Evolutionary conservation across 1,139 yeast species (phyloP).

Genomic region (Blastobotrys apis): DNA sequence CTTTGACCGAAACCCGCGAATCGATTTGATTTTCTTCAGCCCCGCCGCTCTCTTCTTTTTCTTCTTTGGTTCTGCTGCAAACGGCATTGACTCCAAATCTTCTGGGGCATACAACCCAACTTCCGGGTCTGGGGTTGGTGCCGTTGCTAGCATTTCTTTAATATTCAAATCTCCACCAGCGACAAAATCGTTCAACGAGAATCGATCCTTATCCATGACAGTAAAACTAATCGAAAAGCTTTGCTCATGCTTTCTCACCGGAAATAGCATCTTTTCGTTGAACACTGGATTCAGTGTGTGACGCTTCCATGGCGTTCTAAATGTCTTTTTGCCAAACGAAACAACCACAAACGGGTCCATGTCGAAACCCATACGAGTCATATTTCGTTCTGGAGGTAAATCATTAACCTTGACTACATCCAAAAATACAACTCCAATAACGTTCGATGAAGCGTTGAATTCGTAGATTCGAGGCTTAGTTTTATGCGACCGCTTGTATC

Average conservation of each 20-base stretch:
- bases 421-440: slow-evolving; percentile 68
- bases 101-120: slow-evolving; percentile 32
- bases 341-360: slow-evolving; percentile 96
- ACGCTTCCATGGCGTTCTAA: slow-evolving; percentile 78
- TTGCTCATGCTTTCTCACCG: slow-evolving; percentile 62
- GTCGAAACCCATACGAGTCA: slow-evolving; percentile 70
- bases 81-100: slow-evolving; percentile 10
- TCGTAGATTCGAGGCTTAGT: slow-evolving; percentile 26
- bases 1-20: slow-evolving; percentile 8
- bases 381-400: slow-evolving; percentile 35
- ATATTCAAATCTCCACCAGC: slow-evolving; percentile 59
- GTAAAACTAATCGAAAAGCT: slow-evolving; percentile 63
- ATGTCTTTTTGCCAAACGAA: slow-evolving; percentile 84
- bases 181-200: slow-evolving; percentile 78
- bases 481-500: slow-evolving; percentile 2
- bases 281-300: slow-evolving; percentile 82
- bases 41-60: slow-evolving; percentile 5
- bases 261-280: slow-evolving; percentile 77
- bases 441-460: slow-evolving; percentile 41
- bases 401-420: slow-evolving; percentile 69
- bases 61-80: slow-evolving; percentile 5
- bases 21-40: slow-evolving; percentile 10
- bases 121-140: slow-evolving; percentile 33
- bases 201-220: slow-evolving; percentile 77
- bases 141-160: slow-evolving; percentile 42